A percentile compares a stretch with the other conserved stretches of the same genome.
Evolutionary conservation across 805 yeast genomes (phyloP).

Genomic region (Candida insectorum): DNA sequence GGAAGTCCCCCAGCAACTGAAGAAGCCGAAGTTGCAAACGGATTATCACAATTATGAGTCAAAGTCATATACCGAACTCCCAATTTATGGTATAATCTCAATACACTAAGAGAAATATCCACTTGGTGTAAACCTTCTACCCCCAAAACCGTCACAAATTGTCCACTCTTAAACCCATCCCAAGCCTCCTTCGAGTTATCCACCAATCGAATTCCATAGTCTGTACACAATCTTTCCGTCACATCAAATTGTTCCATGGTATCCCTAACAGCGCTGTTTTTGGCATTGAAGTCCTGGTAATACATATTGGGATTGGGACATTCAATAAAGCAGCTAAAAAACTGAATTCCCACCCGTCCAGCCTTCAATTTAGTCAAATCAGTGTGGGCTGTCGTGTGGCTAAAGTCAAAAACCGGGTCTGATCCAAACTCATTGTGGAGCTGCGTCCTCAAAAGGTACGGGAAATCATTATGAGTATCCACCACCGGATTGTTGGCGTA

Average conservation of each 20-base stretch:
- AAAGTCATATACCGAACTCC: constrained; percentile 55
- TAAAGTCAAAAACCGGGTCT: constrained; percentile 35
- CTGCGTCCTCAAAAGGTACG: constrained; percentile 45
- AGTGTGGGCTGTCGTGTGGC: constrained; percentile 40
- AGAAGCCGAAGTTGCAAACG: constrained; percentile 55
- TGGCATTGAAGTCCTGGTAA: constrained; percentile 43
- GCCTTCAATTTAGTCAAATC: constrained; percentile 38
- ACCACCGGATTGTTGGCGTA: constrained; percentile 31
- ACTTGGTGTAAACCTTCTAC: constrained; percentile 55
- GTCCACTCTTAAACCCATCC: constrained; percentile 24
- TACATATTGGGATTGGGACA: constrained; percentile 35
- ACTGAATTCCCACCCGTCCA: constrained; percentile 49
- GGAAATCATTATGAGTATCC: constrained; percentile 52
- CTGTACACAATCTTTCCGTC: constrained; percentile 40
- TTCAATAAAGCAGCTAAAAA: constrained; percentile 49
- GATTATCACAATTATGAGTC: constrained; percentile 56
- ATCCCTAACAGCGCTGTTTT: constrained; percentile 46
- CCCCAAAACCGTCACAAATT: constrained; percentile 48
- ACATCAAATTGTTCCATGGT: constrained; percentile 55
- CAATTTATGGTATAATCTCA: constrained; percentile 46
- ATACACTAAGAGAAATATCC: constrained; percentile 47
- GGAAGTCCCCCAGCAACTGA: constrained; percentile 43
- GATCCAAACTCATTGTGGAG: constrained; percentile 36
- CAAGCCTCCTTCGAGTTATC: constrained; percentile 40
- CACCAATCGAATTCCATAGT: constrained; percentile 41